Evolutionary conservation across 1,284 basidiomycete species (phyloP), one percentile per base, ranked within the genome.

Genomic region (Rhodotorula sp.): DNA sequence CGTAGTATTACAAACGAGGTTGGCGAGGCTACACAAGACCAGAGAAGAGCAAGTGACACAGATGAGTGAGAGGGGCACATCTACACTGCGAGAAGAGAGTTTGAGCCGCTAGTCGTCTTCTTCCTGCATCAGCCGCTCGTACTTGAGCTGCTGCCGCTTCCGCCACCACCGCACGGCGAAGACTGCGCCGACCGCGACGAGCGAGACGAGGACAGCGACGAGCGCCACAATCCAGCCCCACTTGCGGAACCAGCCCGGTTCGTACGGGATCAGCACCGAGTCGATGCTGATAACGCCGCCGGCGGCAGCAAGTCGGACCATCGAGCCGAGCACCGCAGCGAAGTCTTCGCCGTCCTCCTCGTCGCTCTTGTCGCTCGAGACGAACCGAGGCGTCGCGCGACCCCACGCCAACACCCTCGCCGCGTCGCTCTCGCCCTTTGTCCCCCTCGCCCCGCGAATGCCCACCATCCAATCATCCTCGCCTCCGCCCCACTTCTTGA

Each of bases 271-370:
- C 53, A 98, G 82, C 15, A 97, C 84, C 32, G 85, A 83, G 81
- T 97, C 91, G 72, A 99, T 89, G 79, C 90, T 86, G 66, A 98
- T 85, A 34, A 98, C 91, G 7, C 96, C 95, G 2, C 94, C 93
- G 1, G 82, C 83, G 13, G 81, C 74, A 0, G 79, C 79, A 76
- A 83, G 80, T 30, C 70, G 70, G 32, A 27, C 27, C 78, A 79
- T 32, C 78, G 46, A 47, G 15, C 17, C 10, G 30, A 32, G 15
- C 9, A 44, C 4, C 29, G n/a, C n/a, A 9, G 56, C 10, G 20
- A 24, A n/a, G 1, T 32, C 65, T 34, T 71, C 48, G 54, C n/a
- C 46, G 9, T 7, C 56, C 15, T 66, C 55, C 24, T 62, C 46
- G 11, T 36, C 57, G 63, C 65, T 53, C 30, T 67, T 52, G 52